Evolutionary conservation across 495 filamentous ascomycete genomes (phyloP), one percentile per base, ranked within the genome.

Genomic region (Hamigera avellanea): DNA sequence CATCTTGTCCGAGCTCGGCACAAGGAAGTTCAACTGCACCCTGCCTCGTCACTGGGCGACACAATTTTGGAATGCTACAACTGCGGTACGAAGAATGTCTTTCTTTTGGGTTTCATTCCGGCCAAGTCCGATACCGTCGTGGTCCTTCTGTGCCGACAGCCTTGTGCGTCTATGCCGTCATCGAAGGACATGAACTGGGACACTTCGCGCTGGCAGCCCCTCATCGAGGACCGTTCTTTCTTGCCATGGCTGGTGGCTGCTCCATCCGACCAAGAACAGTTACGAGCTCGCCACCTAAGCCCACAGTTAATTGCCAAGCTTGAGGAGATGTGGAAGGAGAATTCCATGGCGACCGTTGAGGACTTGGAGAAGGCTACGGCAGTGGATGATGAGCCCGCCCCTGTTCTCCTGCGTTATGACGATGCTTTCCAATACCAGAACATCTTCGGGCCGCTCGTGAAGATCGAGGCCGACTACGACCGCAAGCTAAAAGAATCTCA

Each of bases 161-260:
- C 91, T 31, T 99, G 91, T 61, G 91, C 87, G 26, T 76, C 93
- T 21, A 86, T 82, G 67, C 81, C 85, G 3, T 94, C 89, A 8
- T 86, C 86, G n/a, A 99, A 99, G 63, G 91, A 96, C 51, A 99
- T 99, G 91, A 96, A 89, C 56, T 99, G 91, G 91, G 91, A 99
- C 61, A 89, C 87, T 10, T 94, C 93, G 6, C 78, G 87, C 45
- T 99, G 91, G 91, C 88, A 96, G 48, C 91, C 91, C 2, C 68
- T 99, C 26, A 95, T 99, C 41, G 88, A 95, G 53, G 91, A 99
- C 48, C 86, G 91, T 19, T 89, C 87, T 6, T 99, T 99, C 50
- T 60, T 99, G 17, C 75, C 76, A 26, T 99, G 91, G 91, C 83
- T 99, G 33, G 91, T 99, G 18, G 75, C 77, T 33, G 70, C 80